Evolutionary conservation across 768 basidiomycete genomes (phyloP), one percentile per base, ranked within the genome.

Genomic region (Mycena chlorophos): DNA sequence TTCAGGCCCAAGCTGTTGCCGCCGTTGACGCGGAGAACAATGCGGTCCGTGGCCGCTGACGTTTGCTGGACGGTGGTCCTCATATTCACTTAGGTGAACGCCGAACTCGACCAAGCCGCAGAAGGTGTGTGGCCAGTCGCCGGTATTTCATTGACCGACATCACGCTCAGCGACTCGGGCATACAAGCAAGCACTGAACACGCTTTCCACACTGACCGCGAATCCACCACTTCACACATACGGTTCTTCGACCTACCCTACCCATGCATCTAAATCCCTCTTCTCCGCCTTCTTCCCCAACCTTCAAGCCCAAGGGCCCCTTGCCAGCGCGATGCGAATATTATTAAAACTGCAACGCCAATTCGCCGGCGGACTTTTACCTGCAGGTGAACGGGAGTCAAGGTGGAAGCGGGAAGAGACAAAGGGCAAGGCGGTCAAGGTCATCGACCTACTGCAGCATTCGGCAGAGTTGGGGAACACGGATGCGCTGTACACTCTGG

Each of bases 371-470:
- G 70, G 77, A 46, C 60, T 81, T 31, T 65, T 70, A 34, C 76
- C 69, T 54, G 73, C 71, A 55, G 65, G 74, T 37, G 73, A 75
- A 46, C 77, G 71, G 59, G 76, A 77, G 52, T 72, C 78, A 20
- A 82, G 76, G 62, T 79, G 75, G 66, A 82, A 75, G 64, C 84
- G 85, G 17, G 89, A 90, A 43, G 89, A 91, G 58, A 69, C 83
- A 61, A 77, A 74, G 19, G 77, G 81, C 2, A 89, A 88, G 64
- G 87, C 89, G 8, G 84, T 91, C 66, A 93, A 93, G 67, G 89
- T 91, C 28, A 66, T 93, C 14, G 90, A 92, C 65, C 68, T 94
- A 12, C 72, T 94, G 27, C 82, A 91, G 55, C 88, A 91, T 71
- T 89, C 92, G 1, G 84, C 85, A 5, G 89, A 91, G 51, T 71